Evolutionary conservation across 1,284 basidiomycete genomes (phyloP), one percentile per base, ranked within the genome.

Genomic region (Polyporus tsugae): DNA sequence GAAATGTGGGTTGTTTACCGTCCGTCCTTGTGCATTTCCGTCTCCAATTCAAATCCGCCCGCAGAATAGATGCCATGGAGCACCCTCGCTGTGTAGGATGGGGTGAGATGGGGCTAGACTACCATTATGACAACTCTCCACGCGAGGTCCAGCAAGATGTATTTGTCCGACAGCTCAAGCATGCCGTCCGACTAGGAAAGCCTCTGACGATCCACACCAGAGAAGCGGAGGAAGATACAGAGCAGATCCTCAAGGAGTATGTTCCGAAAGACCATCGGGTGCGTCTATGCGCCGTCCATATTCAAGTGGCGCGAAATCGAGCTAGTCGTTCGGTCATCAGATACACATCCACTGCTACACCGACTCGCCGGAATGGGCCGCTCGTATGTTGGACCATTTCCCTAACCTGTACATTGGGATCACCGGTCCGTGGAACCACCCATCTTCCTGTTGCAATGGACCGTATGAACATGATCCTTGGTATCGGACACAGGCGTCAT

Each of bases 51-150:
- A 22, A 39, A 36, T 13, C 7, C 39, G 35, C 46, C 60, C 22
- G 9, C 75, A 93, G 92, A 46, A 70, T 93, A 64, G 87, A 90
- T 74, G 93, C 93, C 2, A 92, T 94, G 88, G 66, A 81, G 0
- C 93, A 95, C 74, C 91, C 91, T 2, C 87, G 91, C 11, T 94
- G 92, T 72, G 92, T 95, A 6, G 91, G 91, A 9, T 93, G 91
- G 90, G 94, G 94, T 0, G 93, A 95, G 76, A 95, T 94, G 64
- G 93, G 94, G 0, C 85, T 95, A 5, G 94, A 95, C 72, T 94
- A 94, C 74, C 92, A 94, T 77, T 94, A 94, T 75, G 88, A 93
- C 75, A 85, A 89, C 73, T 93, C 92, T 0, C 91, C 92, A 0
- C 86, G 89, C 11, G 85, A 87, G 0, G 73, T 89, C 0, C 93